A percentile compares a stretch with the other conserved stretches of the same genome.
phyloP scores from a whole-genome alignment of 352 stramenopile genomes.

The Chloridella minuta region DNA sequence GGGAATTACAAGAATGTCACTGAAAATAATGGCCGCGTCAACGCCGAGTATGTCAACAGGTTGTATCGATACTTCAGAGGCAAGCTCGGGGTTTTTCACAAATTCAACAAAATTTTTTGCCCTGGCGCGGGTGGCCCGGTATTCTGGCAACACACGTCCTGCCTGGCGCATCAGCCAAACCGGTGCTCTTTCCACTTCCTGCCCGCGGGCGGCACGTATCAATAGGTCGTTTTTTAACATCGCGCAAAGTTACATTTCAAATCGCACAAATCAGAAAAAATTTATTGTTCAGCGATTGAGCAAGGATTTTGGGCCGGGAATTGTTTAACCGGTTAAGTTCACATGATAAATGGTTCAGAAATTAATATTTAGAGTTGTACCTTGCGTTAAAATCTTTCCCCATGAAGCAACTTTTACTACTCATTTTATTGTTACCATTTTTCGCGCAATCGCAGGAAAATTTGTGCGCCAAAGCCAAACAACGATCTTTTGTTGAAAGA shows the following conservation, averaged over 20 bases:
- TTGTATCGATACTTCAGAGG: not conserved
- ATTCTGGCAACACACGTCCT: not conserved
- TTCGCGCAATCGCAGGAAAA: not conserved
- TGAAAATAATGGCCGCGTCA: slow-evolving; percentile 93
- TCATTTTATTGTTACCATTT: no score
- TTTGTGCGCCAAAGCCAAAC: not conserved
- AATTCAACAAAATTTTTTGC: not conserved
- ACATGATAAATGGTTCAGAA: no score
- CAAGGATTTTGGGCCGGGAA: no score
- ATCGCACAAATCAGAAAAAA: no score
- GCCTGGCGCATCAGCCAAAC: not conserved
- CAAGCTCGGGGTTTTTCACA: not conserved
- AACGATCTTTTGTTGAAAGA: not conserved
- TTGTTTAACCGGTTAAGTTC: no score
- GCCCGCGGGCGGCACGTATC: not conserved
- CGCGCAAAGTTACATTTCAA: not conserved
- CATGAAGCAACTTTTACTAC: no score
- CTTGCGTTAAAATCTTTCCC: no score
- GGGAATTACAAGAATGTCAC: slow-evolving; percentile 85
- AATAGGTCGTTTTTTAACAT: slow-evolving; percentile 7
- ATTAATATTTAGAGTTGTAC: no score
- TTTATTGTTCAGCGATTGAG: no score
- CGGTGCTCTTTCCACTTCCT: not conserved
- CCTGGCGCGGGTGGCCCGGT: not conserved
- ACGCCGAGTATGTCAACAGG: slow-evolving; percentile 21